Evolutionary conservation across 345 rosid species (phyloP).

Genomic region (Boechera stricta): DNA sequence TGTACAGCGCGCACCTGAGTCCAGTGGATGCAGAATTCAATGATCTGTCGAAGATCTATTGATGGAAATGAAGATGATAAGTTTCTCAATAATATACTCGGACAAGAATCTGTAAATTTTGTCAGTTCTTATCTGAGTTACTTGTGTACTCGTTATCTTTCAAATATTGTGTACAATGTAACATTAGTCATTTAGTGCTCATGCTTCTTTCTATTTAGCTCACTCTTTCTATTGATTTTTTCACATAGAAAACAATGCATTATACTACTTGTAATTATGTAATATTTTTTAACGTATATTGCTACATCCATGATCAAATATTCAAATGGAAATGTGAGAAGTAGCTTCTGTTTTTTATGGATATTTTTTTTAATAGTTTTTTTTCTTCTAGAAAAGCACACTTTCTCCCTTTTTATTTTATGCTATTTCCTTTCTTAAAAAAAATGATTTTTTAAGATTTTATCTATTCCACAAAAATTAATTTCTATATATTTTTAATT

Average conservation of each 20-base stretch:
- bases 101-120: slow-evolving; percentile 21
- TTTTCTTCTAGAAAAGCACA: background rate
- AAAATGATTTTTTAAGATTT: too few species aligned
- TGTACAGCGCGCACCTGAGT: slow-evolving; percentile 61
- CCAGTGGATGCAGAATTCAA: slow-evolving; percentile 87
- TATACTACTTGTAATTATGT: background rate
- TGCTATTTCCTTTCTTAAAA: too few species aligned
- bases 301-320: slow-evolving; percentile 26
- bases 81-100: background rate
- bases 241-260: background rate
- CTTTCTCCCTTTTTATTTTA: background rate
- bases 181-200: background rate
- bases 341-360: slow-evolving; percentile 22
- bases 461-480: too few species aligned
- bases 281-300: background rate
- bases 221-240: background rate
- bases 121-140: background rate
- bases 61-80: background rate
- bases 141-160: background rate
- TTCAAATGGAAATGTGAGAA: slow-evolving; percentile 21
- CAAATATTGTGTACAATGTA: background rate
- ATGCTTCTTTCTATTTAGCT: background rate
- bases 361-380: too few species aligned
- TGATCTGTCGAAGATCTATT: slow-evolving; percentile 42
- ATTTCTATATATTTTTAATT: too few species aligned